Conservation (phyloP, 1,284 basidiomycete species). For the Polyporus tsugae region DNA sequence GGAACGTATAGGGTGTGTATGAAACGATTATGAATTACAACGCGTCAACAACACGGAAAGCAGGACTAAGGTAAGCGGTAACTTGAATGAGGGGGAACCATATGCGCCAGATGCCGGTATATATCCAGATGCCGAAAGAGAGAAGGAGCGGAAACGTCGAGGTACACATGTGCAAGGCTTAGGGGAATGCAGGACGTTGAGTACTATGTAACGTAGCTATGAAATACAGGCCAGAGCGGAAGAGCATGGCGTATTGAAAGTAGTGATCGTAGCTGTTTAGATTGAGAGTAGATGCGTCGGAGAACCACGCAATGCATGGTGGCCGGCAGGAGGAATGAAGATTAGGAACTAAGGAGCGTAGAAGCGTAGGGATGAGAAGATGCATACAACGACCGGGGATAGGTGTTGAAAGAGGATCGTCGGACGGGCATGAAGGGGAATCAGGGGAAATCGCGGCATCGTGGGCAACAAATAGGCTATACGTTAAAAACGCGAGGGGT, state of each 20-base stretch:
- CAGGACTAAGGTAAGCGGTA: constrained; percentile 21
- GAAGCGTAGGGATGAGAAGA: constrained; percentile 2
- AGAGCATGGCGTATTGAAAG: constrained; percentile 15
- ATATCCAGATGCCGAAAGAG: constrained; percentile 10
- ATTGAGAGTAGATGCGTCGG: constrained; percentile 28
- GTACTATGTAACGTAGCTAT: constrained; percentile 26
- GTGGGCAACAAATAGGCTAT: constrained; percentile 28
- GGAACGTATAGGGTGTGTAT: constrained; percentile 11
- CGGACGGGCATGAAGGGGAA: constrained; percentile 10
- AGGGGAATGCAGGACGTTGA: constrained; percentile 3
- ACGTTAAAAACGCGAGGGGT: constrained; percentile 24
- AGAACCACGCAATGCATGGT: constrained; percentile 7
- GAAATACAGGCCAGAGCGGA: constrained; percentile 25
- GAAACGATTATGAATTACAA: constrained; percentile 25
- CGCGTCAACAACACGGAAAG: constrained; percentile 25
- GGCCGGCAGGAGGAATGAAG: constrained; percentile 1
- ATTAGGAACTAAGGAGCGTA: constrained; percentile 8
- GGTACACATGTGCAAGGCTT: constrained; percentile 18
- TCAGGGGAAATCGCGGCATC: constrained; percentile 14
- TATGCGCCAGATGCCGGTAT: constrained; percentile 18
- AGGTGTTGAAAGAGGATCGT: neutral
- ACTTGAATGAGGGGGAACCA: constrained; percentile 12
- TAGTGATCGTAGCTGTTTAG: constrained; percentile 11
- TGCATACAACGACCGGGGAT: constrained; percentile 8
- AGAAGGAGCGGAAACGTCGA: neutral